Conservation (phyloP, 2,329 filamentous ascomycete genomes). For the Diaporthe sp. region DNA sequence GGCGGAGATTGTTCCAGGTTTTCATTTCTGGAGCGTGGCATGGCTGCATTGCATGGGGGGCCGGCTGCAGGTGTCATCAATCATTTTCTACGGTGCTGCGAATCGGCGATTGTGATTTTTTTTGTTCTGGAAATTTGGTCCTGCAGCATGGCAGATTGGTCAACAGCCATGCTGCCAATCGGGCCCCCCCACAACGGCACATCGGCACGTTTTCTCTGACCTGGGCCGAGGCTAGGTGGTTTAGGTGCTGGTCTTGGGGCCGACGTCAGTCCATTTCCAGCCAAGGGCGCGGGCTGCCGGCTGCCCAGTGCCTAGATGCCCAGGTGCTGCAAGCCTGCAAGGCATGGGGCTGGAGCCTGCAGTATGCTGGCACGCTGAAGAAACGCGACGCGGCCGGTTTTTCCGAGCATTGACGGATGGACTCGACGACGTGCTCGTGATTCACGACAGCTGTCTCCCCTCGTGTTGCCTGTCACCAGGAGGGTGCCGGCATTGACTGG, state of each 20-base stretch:
- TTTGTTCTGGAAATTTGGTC: slow-evolving; percentile 12
- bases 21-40: slow-evolving; percentile 11
- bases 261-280: slow-evolving; percentile 6
- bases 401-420: background rate
- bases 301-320: slow-evolving; percentile 1
- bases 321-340: background rate
- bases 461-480: slow-evolving; percentile 9
- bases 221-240: background rate
- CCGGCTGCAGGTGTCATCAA: slow-evolving; percentile 15
- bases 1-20: slow-evolving; percentile 13
- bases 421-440: slow-evolving; percentile 7
- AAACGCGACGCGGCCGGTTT: background rate
- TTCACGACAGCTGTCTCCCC: slow-evolving; percentile 12
- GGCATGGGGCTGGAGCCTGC: background rate
- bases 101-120: slow-evolving; percentile 22
- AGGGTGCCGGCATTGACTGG: background rate
- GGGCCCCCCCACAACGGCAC: slow-evolving; percentile 2
- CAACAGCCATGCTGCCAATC: background rate
- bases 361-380: slow-evolving; percentile 1
- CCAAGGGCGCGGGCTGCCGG: background rate
- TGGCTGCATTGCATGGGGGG: slow-evolving; percentile 11
- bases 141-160: slow-evolving; percentile 7
- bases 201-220: slow-evolving; percentile 15
- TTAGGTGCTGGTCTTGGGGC: background rate
- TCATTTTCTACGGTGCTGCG: background rate